Conservation (phyloP, 2,329 filamentous ascomycete species). For the Venturia carpophila region DNA sequence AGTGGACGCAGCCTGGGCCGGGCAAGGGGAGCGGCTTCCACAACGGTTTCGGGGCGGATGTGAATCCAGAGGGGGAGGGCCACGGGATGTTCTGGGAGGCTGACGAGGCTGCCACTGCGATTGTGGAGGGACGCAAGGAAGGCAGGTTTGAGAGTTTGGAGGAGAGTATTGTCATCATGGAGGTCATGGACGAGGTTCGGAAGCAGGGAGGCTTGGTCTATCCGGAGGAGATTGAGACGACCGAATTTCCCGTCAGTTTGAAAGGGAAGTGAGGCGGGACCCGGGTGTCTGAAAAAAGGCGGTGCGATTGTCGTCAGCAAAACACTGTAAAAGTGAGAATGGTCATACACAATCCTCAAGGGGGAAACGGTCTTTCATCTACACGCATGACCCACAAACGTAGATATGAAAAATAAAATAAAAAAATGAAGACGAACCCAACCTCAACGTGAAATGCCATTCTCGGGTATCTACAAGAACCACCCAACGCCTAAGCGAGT, state of each 20-base stretch:
- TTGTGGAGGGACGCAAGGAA: slow-evolving; percentile 70
- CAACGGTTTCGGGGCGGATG: slow-evolving; percentile 39
- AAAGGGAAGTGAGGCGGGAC: slow-evolving; percentile 11
- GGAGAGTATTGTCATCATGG: slow-evolving; percentile 82
- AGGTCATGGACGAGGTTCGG: slow-evolving; percentile 63
- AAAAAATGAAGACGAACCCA: no score
- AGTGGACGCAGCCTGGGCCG: slow-evolving; percentile 40
- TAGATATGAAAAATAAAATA: no score
- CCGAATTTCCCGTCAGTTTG: slow-evolving; percentile 11
- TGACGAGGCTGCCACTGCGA: slow-evolving; percentile 65
- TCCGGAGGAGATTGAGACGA: slow-evolving; percentile 57
- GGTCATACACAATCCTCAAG: no score
- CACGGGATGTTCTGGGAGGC: slow-evolving; percentile 89
- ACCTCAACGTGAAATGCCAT: background rate
- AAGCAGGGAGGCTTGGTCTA: slow-evolving; percentile 55
- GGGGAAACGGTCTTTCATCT: no score
- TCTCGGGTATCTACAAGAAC: slow-evolving; percentile 8
- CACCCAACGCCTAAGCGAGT: background rate
- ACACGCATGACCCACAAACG: no score
- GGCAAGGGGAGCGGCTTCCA: slow-evolving; percentile 40
- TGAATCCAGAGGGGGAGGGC: slow-evolving; percentile 50
- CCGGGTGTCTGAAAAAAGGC: no score
- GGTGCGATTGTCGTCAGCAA: no score
- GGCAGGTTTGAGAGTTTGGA: slow-evolving; percentile 54
- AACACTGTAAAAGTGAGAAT: no score